phyloP scores from a whole-genome alignment of 306 rosid genomes.

The Citrullus amarus region DNA sequence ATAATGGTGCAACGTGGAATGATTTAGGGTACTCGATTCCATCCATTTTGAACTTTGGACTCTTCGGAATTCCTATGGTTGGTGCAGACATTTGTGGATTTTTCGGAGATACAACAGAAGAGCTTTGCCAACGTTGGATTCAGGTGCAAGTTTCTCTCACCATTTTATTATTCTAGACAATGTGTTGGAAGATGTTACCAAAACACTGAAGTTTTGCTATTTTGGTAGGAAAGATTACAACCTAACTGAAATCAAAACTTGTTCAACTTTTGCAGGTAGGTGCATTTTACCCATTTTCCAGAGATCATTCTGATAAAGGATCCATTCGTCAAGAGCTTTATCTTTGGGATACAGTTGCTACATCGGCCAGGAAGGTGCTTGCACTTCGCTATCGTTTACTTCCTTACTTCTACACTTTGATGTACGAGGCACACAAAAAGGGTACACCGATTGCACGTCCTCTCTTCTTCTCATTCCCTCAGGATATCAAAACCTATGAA shows the following conservation, averaged over 20 bases:
- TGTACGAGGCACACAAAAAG: conserved; percentile 55
- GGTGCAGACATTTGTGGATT: conserved; percentile 95
- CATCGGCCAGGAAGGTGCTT: conserved; percentile 65
- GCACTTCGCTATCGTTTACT: conserved; percentile 75
- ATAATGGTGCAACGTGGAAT: conserved; percentile 70
- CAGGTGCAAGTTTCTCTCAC: conserved; percentile 36
- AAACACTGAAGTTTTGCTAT: neutral
- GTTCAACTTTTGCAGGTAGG: conserved; percentile 44
- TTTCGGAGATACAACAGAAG: conserved; percentile 53
- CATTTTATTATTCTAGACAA: neutral
- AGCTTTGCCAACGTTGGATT: conserved; percentile 84
- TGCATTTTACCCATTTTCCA: conserved; percentile 80
- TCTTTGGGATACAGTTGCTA: conserved; percentile 81
- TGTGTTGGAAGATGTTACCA: neutral
- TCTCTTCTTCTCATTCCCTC: conserved; percentile 83
- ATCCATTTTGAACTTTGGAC: conserved; percentile 52
- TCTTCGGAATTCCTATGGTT: conserved; percentile 87
- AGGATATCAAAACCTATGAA: conserved; percentile 47
- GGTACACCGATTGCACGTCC: conserved; percentile 85
- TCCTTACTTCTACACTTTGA: conserved; percentile 70
- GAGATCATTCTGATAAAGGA: conserved; percentile 53
- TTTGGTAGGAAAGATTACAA: neutral
- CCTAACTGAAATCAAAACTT: neutral
- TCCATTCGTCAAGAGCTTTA: conserved; percentile 64
- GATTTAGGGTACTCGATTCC: conserved; percentile 76